Conservation (phyloP, 192 early-diverging fungal genomes). For the Umbelopsis sp. region DNA sequence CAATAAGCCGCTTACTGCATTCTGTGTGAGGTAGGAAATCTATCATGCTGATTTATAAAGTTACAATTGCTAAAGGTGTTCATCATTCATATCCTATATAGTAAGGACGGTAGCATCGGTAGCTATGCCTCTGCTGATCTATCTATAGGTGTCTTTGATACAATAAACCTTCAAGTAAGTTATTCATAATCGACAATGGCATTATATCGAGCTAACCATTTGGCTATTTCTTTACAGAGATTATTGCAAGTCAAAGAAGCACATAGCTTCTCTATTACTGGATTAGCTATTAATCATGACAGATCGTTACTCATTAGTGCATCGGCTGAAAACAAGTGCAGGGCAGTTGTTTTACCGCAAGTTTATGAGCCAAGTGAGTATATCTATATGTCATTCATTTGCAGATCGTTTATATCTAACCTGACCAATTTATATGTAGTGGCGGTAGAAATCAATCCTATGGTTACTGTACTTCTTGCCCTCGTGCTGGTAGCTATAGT, state of each 20-base stretch:
- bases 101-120: slow-evolving; percentile 68
- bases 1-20: slow-evolving; percentile 65
- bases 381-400: not conserved
- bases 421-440: not conserved
- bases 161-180: slow-evolving; percentile 43
- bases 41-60: not conserved
- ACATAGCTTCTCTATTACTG: slow-evolving; percentile 81
- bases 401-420: not conserved
- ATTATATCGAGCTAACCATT: not conserved
- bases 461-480: not conserved
- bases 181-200: not conserved
- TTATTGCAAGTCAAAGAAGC: slow-evolving; percentile 64
- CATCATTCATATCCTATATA: slow-evolving; percentile 30
- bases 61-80: slow-evolving; percentile 5
- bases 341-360: slow-evolving; percentile 58
- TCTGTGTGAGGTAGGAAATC: slow-evolving; percentile 59
- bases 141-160: slow-evolving; percentile 65
- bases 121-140: slow-evolving; percentile 77
- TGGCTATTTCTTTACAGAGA: slow-evolving; percentile 32
- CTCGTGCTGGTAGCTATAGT: not conserved
- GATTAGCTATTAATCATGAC: slow-evolving; percentile 71
- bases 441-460: not conserved
- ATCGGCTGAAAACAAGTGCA: slow-evolving; percentile 79
- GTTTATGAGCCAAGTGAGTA: slow-evolving; percentile 42
- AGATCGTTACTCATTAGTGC: slow-evolving; percentile 72